These are phyloP conservation scores for Penicillium sp. DNA, from an alignment of 2,329 filamentous ascomycete genomes.

Conservation along the genomic window DNA sequence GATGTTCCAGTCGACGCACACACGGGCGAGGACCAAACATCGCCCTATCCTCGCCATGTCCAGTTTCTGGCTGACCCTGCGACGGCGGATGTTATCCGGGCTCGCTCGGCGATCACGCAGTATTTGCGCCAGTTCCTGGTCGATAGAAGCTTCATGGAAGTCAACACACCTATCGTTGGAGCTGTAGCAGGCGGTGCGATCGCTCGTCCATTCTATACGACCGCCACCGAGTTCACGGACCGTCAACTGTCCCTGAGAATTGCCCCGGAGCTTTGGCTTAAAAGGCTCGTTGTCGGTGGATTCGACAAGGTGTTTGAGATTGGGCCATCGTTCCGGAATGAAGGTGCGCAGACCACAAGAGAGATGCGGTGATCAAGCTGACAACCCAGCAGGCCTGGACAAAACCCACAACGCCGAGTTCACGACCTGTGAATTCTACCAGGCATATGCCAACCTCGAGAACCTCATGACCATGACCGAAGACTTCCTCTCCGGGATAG, in stretches of 20 bases:
- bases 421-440: conserved; percentile 96
- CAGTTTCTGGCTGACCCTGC: conserved; percentile 78
- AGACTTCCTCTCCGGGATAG: conserved; percentile 64
- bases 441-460: conserved; percentile 75
- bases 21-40: conserved; percentile 73
- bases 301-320: conserved; percentile 92
- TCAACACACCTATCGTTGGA: conserved; percentile 86
- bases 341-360: conserved; percentile 55
- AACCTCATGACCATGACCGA: conserved; percentile 78
- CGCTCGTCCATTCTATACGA: conserved; percentile 82
- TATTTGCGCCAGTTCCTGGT: conserved; percentile 74
- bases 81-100: conserved; percentile 68
- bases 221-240: conserved; percentile 72
- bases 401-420: conserved; percentile 96
- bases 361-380: conserved; percentile 1
- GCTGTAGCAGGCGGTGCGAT: conserved; percentile 82
- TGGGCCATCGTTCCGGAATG: conserved; percentile 88
- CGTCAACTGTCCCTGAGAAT: conserved; percentile 77
- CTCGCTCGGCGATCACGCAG: conserved; percentile 74
- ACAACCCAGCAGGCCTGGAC: conserved; percentile 60
- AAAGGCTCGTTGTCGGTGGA: conserved; percentile 85
- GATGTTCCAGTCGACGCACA: conserved; percentile 71
- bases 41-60: conserved; percentile 76
- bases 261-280: conserved; percentile 93
- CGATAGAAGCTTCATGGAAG: conserved; percentile 74